Conservation (phyloP, 805 yeast genomes). For the Myxozyma neotropica region DNA sequence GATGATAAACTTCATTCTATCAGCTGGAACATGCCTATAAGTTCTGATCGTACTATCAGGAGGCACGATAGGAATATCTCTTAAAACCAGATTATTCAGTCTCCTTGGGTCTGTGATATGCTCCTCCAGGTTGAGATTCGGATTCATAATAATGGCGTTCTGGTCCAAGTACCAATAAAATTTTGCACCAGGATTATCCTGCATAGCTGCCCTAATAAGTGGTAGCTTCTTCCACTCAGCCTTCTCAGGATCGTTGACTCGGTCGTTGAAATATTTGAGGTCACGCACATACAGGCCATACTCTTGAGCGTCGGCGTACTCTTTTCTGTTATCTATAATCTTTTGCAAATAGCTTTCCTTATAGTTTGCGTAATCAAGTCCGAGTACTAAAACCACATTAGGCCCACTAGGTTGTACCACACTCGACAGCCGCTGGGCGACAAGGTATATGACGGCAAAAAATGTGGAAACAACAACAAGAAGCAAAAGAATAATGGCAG, state of each 20-base stretch:
- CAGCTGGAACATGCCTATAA: slow-evolving; percentile 59
- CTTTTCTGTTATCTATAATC: slow-evolving; percentile 82
- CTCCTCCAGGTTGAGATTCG: slow-evolving; percentile 59
- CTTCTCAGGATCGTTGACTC: slow-evolving; percentile 10
- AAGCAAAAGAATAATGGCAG: slow-evolving; percentile 6
- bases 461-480: slow-evolving; percentile 3
- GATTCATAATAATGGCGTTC: slow-evolving; percentile 73
- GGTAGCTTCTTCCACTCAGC: slow-evolving; percentile 64
- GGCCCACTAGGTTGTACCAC: slow-evolving; percentile 34
- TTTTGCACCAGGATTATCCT: slow-evolving; percentile 87
- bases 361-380: slow-evolving; percentile 71
- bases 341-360: slow-evolving; percentile 61
- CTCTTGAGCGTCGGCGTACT: slow-evolving; percentile 78
- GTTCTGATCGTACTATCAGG: slow-evolving; percentile 70
- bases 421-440: slow-evolving; percentile 5
- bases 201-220: slow-evolving; percentile 82
- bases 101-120: slow-evolving; percentile 63
- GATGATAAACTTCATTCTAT: slow-evolving; percentile 58
- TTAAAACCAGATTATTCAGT: slow-evolving; percentile 63
- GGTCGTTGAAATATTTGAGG: slow-evolving; percentile 67
- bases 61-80: slow-evolving; percentile 73
- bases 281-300: slow-evolving; percentile 86
- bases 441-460: slow-evolving; percentile 2
- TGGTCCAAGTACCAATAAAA: slow-evolving; percentile 84
- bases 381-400: slow-evolving; percentile 67